Conservation (phyloP, 1,284 basidiomycete genomes). For the Moniliella sp. region DNA sequence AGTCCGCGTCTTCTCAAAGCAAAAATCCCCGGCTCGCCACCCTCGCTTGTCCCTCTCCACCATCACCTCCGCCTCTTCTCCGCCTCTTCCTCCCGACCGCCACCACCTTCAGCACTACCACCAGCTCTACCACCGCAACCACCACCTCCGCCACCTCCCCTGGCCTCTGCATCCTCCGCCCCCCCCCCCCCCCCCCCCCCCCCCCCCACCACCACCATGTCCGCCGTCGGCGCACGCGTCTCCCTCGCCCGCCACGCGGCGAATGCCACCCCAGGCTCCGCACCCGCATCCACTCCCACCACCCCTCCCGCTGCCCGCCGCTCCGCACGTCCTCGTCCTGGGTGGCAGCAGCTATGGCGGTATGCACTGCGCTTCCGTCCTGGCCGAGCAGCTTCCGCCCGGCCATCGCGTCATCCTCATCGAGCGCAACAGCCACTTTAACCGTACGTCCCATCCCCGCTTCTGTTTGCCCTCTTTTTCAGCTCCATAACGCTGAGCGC, state of each 20-base stretch:
- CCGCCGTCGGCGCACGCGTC: slow-evolving; percentile 33
- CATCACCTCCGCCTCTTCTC: too few species aligned
- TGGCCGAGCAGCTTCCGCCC: slow-evolving; percentile 18
- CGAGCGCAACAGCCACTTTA: slow-evolving; percentile 39
- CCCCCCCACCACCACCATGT: slow-evolving; percentile 7
- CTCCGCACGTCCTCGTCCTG: background rate
- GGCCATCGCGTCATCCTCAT: slow-evolving; percentile 37
- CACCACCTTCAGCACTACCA: too few species aligned
- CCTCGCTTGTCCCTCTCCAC: too few species aligned
- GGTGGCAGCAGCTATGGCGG: slow-evolving; percentile 2
- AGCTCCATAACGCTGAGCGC: background rate
- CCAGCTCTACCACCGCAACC: background rate
- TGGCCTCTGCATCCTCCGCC: too few species aligned
- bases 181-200: background rate
- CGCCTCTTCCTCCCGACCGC: too few species aligned
- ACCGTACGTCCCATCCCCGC: slow-evolving; percentile 7
- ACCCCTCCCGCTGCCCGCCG: slow-evolving; percentile 26
- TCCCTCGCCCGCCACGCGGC: slow-evolving; percentile 30
- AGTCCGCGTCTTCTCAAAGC: too few species aligned
- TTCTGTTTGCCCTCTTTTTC: background rate
- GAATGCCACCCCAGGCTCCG: too few species aligned
- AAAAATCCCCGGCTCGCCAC: too few species aligned
- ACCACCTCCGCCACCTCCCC: too few species aligned
- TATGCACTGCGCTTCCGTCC: background rate
- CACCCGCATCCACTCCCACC: slow-evolving; percentile 34